phyloP scores from a whole-genome alignment of 805 yeast species.

The Pichia thaimueangensis region DNA sequence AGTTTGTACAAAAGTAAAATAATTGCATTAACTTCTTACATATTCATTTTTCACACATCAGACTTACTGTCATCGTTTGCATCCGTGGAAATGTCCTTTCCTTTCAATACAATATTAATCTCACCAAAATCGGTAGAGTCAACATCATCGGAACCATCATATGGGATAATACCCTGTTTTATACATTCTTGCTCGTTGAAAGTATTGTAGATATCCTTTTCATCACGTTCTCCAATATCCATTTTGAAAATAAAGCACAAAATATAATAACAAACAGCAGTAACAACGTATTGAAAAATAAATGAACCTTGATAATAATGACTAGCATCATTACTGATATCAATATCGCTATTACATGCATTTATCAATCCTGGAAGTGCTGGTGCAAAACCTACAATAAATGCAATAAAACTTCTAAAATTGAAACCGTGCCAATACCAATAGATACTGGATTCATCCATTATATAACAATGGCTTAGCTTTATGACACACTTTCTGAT shows the following conservation, averaged over 20 bases:
- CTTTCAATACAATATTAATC: too few relatives aligned
- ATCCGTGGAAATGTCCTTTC: too few relatives aligned
- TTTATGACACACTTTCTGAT: slow-evolving; percentile 34
- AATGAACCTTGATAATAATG: background rate
- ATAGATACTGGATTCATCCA: slow-evolving; percentile 17
- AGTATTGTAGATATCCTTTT: background rate
- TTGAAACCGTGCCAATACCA: slow-evolving; percentile 30
- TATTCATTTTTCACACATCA: too few relatives aligned
- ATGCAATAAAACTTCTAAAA: slow-evolving; percentile 21
- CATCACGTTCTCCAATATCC: background rate
- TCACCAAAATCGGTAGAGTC: too few relatives aligned
- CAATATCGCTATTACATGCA: background rate
- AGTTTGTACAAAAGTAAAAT: too few relatives aligned
- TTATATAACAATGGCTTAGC: slow-evolving; percentile 12
- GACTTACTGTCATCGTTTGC: too few relatives aligned
- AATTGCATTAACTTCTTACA: too few relatives aligned
- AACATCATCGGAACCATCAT: too few relatives aligned
- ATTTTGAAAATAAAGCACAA: background rate
- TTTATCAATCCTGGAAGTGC: slow-evolving; percentile 21
- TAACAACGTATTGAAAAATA: background rate
- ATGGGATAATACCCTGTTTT: background rate
- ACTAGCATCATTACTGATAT: background rate
- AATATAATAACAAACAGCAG: background rate
- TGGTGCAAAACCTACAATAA: slow-evolving; percentile 10
- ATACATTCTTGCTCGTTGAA: background rate